Conservation (phyloP, 148 eudicot species). For the Suaeda aralocaspica region DNA sequence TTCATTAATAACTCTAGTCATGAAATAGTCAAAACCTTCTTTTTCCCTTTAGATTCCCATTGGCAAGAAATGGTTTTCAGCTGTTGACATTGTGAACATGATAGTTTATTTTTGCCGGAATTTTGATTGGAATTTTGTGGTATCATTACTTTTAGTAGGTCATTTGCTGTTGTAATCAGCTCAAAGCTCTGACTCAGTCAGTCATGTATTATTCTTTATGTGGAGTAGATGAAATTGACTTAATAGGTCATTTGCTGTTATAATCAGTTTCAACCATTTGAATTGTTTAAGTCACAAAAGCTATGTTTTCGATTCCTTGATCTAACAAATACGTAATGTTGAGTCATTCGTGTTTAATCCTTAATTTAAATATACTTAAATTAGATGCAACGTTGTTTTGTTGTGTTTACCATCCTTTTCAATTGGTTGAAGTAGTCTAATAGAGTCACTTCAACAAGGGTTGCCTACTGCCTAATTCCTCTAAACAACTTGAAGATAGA, state of each 20-base stretch:
- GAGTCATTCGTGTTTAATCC: constrained; percentile 14
- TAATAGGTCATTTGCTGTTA: constrained; percentile 12
- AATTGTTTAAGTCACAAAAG: constrained; percentile 18
- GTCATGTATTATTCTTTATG: neutral
- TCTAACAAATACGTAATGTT: constrained; percentile 14
- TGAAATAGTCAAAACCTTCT: constrained; percentile 5
- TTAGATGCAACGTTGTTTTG: constrained; percentile 14
- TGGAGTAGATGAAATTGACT: constrained; percentile 23
- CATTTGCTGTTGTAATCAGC: too few species aligned
- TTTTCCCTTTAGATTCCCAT: neutral
- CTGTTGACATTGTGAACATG: constrained; percentile 11
- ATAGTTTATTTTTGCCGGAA: neutral
- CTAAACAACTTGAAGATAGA: neutral
- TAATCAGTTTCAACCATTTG: constrained; percentile 11
- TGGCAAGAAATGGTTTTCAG: constrained; percentile 5
- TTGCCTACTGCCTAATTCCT: constrained; percentile 4
- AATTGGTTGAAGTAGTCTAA: neutral
- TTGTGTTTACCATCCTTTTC: constrained; percentile 12
- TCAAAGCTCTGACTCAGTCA: constrained; percentile 19
- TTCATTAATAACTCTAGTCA: neutral
- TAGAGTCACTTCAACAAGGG: constrained; percentile 12
- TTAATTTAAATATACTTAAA: constrained; percentile 14
- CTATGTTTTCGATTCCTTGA: neutral
- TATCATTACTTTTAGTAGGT: too few species aligned
- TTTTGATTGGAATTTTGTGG: constrained; percentile 14